A percentile compares a stretch with the other conserved stretches of the same genome.
phyloP scores from a whole-genome alignment of 1,139 yeast genomes.

The Suhomyces choctaworum region DNA sequence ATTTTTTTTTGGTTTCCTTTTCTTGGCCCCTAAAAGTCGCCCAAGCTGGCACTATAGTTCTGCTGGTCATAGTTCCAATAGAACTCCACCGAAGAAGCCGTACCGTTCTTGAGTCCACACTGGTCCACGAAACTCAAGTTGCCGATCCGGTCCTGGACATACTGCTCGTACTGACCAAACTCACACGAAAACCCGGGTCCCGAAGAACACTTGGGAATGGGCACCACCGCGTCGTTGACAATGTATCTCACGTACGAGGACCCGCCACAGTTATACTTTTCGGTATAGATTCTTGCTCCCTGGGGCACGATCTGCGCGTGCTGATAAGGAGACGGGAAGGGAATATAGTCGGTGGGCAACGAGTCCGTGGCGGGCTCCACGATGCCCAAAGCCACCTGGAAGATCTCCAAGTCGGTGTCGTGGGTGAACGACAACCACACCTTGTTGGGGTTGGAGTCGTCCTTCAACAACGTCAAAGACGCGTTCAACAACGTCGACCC shows the following conservation, averaged over 20 bases:
- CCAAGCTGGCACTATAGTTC: slow-evolving; percentile 27
- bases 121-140: slow-evolving; percentile 19
- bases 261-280: slow-evolving; percentile 25
- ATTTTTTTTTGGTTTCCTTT: not conserved
- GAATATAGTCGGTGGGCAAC: slow-evolving; percentile 26
- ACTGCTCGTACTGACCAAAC: slow-evolving; percentile 23
- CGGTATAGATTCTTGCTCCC: slow-evolving; percentile 31
- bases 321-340: slow-evolving; percentile 28
- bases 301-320: slow-evolving; percentile 30
- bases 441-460: slow-evolving; percentile 22
- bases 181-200: slow-evolving; percentile 40
- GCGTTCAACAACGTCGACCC: slow-evolving; percentile 55
- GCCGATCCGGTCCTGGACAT: slow-evolving; percentile 22
- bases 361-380: slow-evolving; percentile 21
- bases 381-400: slow-evolving; percentile 28
- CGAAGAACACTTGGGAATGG: slow-evolving; percentile 25
- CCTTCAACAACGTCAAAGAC: slow-evolving; percentile 43
- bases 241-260: slow-evolving; percentile 28
- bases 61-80: slow-evolving; percentile 32
- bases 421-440: slow-evolving; percentile 32
- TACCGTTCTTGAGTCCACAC: slow-evolving; percentile 21
- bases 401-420: slow-evolving; percentile 32
- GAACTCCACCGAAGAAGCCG: slow-evolving; percentile 21
- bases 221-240: slow-evolving; percentile 32
- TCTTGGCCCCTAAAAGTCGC: slow-evolving; percentile 2